A percentile compares a stretch with the other conserved stretches of the same genome.
phyloP scores from a whole-genome alignment of 2,329 filamentous ascomycete species.

The Fusarium veterinarium region DNA sequence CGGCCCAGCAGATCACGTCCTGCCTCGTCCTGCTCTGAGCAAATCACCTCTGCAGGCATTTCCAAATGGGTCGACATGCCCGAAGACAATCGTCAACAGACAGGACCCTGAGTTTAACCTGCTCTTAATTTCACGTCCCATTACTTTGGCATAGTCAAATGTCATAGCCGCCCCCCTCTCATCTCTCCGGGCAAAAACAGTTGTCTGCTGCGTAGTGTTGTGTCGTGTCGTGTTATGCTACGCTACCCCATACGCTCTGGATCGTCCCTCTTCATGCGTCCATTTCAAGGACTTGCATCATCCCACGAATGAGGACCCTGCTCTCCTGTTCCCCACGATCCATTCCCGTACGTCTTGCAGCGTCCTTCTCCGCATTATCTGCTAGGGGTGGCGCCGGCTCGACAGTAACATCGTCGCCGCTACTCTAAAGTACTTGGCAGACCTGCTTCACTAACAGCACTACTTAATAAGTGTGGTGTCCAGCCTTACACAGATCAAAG shows the following conservation, averaged over 20 bases:
- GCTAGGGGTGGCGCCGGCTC: conserved; percentile 16
- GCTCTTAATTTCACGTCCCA: conserved; percentile 27
- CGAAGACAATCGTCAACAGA: conserved; percentile 10
- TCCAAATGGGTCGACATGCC: conserved; percentile 29
- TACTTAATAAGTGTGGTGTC: conserved; percentile 34
- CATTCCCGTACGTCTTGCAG: conserved; percentile 28
- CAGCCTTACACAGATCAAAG: conserved; percentile 25
- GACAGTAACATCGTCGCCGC: conserved; percentile 29
- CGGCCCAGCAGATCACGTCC: conserved; percentile 31
- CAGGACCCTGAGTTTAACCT: conserved; percentile 35
- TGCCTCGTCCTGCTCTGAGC: conserved; percentile 1
- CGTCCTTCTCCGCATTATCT: conserved; percentile 33
- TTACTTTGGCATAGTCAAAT: background rate
- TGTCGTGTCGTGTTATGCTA: conserved; percentile 7
- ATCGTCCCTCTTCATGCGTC: conserved; percentile 32
- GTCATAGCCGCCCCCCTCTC: conserved; percentile 28
- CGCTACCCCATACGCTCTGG: conserved; percentile 33
- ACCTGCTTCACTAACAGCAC: conserved; percentile 30
- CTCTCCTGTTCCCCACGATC: conserved; percentile 34
- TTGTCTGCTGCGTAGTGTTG: conserved; percentile 1
- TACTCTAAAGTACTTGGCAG: conserved; percentile 20
- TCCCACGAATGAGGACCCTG: conserved; percentile 34
- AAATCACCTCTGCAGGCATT: conserved; percentile 16
- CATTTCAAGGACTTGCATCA: conserved; percentile 33
- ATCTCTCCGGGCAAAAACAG: conserved; percentile 11